Evolutionary conservation across 768 basidiomycete genomes (phyloP), one percentile per base, ranked within the genome.

Genomic region (Termitomyces sp.): DNA sequence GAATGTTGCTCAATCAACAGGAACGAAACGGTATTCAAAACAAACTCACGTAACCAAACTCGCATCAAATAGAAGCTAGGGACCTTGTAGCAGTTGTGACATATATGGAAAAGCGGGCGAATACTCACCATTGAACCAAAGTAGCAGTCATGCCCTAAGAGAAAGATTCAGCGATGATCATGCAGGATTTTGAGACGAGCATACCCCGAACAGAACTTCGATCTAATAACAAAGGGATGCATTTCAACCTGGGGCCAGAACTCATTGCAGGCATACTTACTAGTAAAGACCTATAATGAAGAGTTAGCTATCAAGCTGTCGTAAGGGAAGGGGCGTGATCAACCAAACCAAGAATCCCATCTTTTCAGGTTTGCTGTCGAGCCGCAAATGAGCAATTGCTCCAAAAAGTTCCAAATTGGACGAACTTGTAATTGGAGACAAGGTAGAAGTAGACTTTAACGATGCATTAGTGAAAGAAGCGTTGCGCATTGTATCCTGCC

Each of bases 51-150:
- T 50, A 69, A 74, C 73, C 78, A 85, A 3, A 85, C 72, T 1
- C 83, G 80, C 61, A 75, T 68, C 0, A 74, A 66, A 59, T 84
- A 75, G 69, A 84, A 85, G 41, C 79, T 82, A 50, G 5, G 16
- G 37, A 13, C 2, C 6, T 34, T 36, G 18, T 16, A 53, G 34
- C 13, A 18, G 24, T 48, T 3, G 24, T 42, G 33, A 5, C 34
- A 9, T 44, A 45, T 20, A 45, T 37, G 22, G n/a, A 37, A 11
- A 39, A 42, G n/a, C 6, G 18, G 4, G 34, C 39, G 18, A 46
- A 30, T 16, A 68, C 73, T 39, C 34, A 79, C 80, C 72, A 75
- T 69, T 86, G 85, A 6, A 85, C 83, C 22, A 83, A 67, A 44
- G 76, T 69, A 6, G 76, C 80, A 13, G 80, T 83, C 20, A 82